Evolutionary conservation across 1,284 basidiomycete species (phyloP).

Genomic region (Prillingera fragicola): DNA sequence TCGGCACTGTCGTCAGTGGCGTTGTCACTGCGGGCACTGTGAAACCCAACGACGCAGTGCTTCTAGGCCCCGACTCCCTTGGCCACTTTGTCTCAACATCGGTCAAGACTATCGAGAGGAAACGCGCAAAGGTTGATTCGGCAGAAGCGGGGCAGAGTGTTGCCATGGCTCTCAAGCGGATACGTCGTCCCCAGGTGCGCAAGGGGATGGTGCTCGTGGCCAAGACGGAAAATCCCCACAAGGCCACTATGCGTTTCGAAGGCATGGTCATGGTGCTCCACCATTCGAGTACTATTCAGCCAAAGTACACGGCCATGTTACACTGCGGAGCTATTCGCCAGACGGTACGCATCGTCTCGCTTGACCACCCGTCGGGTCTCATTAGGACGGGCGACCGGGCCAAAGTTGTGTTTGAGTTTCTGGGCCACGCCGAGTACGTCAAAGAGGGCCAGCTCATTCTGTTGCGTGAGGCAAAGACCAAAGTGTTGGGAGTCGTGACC

Average conservation of each 20-base stretch:
- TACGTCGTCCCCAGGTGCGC: conserved; percentile 72
- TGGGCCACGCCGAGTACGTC: conserved; percentile 81
- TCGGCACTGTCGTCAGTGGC: conserved; percentile 91
- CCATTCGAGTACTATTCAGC: conserved; percentile 86
- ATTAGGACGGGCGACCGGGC: conserved; percentile 85
- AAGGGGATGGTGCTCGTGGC: conserved; percentile 92
- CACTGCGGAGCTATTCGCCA: conserved; percentile 53
- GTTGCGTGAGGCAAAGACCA: conserved; percentile 88
- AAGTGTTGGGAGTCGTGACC: conserved; percentile 55
- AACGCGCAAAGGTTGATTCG: conserved; percentile 72
- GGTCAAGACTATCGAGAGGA: conserved; percentile 90
- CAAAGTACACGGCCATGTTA: conserved; percentile 68
- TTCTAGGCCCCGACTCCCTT: conserved; percentile 88
- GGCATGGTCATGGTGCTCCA: conserved; percentile 51
- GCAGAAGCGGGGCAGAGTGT: conserved; percentile 95
- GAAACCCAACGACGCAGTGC: conserved; percentile 72
- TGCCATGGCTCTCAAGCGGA: conserved; percentile 84
- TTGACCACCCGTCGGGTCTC: conserved; percentile 80
- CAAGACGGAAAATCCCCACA: conserved; percentile 69
- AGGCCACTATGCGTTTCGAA: conserved; percentile 45
- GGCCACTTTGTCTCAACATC: conserved; percentile 78
- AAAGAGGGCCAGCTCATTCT: conserved; percentile 87
- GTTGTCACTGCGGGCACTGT: conserved; percentile 73
- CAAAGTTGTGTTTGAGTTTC: conserved; percentile 75
- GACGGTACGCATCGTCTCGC: conserved; percentile 80